Evolutionary conservation across 2,329 filamentous ascomycete species (phyloP), one percentile per base, ranked within the genome.

Genomic region (Ceratocystis cubensis): DNA sequence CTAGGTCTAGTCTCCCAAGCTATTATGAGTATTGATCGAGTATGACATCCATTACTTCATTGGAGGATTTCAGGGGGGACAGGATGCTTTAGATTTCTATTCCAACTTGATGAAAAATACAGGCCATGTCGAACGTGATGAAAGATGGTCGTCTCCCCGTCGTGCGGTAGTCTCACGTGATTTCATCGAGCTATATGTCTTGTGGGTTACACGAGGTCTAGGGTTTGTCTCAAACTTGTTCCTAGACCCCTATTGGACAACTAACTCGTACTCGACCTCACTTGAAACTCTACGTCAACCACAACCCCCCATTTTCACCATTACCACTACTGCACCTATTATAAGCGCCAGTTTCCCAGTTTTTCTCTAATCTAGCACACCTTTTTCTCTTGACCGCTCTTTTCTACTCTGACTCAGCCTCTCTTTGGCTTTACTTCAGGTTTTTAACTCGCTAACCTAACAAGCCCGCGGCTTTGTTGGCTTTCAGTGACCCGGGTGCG

Each of bases 51-150:
- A 20, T 17, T 50, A n/a, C 17, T 50, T 50, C 20, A n/a, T 8
- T 50, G 17, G 17, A 50, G 46, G 46, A 6, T n/a, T 22, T 17
- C 7, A 50, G 46, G 17, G 20, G 5, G 13, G 2, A 10, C 33
- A 57, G 28, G n/a, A 17, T 25, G 48, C 15, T 50, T n/a, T 57
- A 57, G 25, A 57, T 57, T 57, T 57, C 25, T 57, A 15, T 33
- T 57, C 15, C 53, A 30, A 57, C 53, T 57, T 22, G n/a, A 57
- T 57, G n/a, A 57, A 57, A 57, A 57, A 57, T 33, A 28, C 53
- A 30, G 28, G 48, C n/a, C 48, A 7, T 57, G 53, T 57, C 30
- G 53, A 57, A 17, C 53, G n/a, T 57, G 53, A 33, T 7, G 13
- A 33, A 17, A 25, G 25, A 37, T 10, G 33, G 7, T 37, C 33